Evolutionary conservation across 805 yeast species (phyloP).

Genomic region (Isabelozyma pseudorhagii): DNA sequence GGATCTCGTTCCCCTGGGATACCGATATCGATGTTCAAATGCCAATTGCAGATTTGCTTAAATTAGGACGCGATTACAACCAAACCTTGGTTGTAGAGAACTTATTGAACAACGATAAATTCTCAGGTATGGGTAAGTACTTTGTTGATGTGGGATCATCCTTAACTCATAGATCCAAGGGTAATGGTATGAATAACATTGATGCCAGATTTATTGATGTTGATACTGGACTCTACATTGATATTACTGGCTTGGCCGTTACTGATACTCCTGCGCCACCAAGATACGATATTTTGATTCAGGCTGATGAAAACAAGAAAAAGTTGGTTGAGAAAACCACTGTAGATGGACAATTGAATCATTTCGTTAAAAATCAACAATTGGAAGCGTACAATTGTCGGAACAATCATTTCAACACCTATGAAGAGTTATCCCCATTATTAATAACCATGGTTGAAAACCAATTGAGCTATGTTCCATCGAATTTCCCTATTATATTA

Average conservation of each 20-base stretch:
- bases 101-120: conserved; percentile 13
- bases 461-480: conserved; percentile 32
- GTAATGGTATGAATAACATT: conserved; percentile 60
- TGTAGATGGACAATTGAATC: conserved; percentile 5
- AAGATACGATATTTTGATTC: conserved; percentile 13
- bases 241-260: conserved; percentile 63
- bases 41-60: conserved; percentile 46
- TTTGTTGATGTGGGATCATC: conserved; percentile 45
- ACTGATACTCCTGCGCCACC: conserved; percentile 31
- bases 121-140: conserved; percentile 56
- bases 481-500: conserved; percentile 20
- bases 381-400: conserved; percentile 43
- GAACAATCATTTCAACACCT: conserved; percentile 53
- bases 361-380: conserved; percentile 12
- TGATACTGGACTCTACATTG: conserved; percentile 68
- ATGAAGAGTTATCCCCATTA: conserved; percentile 52
- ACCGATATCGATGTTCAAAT: conserved; percentile 64
- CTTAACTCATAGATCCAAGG: conserved; percentile 53
- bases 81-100: conserved; percentile 48
- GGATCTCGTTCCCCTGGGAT: conserved; percentile 64
- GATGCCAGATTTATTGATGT: conserved; percentile 73
- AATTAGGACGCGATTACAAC: conserved; percentile 46
- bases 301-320: conserved; percentile 6
- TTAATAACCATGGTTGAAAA: conserved; percentile 54
- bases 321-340: conserved; percentile 2